Evolutionary conservation across 208 protist species (phyloP).

Genomic region (Leishmania mexicana): DNA sequence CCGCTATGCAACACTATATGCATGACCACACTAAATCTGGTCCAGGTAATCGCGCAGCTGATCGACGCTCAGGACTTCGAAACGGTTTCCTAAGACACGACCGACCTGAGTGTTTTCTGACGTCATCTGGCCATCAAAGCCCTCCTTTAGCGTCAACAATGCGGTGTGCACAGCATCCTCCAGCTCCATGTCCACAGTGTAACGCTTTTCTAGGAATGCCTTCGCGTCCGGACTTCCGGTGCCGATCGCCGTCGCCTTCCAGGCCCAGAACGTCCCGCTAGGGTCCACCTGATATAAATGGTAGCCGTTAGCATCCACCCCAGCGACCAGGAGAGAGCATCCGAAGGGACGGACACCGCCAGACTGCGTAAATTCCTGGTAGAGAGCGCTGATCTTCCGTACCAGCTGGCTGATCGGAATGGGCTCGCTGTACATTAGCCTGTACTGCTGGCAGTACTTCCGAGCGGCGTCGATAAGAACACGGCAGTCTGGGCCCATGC

Average conservation of each 20-base stretch:
- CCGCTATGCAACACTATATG: constrained; percentile 3
- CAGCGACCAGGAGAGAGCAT: constrained; percentile 99
- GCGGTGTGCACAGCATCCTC: constrained; percentile 99
- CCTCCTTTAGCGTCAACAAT: constrained; percentile 98
- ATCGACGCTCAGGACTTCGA: constrained; percentile 80
- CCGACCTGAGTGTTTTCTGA: constrained; percentile 99
- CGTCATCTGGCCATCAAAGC: constrained; percentile 96
- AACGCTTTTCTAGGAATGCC: constrained; percentile 99
- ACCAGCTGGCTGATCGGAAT: constrained; percentile 97
- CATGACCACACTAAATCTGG: constrained; percentile 62
- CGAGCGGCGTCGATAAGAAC: constrained; percentile 96
- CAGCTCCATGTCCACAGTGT: constrained; percentile 98
- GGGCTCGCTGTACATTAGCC: constrained; percentile 92
- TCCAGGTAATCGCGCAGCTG: constrained; percentile 89
- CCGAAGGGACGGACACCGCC: constrained; percentile 99
- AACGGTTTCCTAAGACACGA: constrained; percentile 89
- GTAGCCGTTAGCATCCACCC: constrained; percentile 95
- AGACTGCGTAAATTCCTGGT: constrained; percentile 99
- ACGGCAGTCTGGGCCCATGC: constrained; percentile 98
- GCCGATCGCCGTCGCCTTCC: constrained; percentile 99
- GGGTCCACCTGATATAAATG: constrained; percentile 99
- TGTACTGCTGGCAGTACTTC: constrained; percentile 96
- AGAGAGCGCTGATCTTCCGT: constrained; percentile 96
- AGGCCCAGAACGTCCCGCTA: constrained; percentile 98
- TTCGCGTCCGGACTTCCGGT: constrained; percentile 97